Conservation (phyloP, 2,329 filamentous ascomycete species). For the Diaporthe aspalathi region DNA sequence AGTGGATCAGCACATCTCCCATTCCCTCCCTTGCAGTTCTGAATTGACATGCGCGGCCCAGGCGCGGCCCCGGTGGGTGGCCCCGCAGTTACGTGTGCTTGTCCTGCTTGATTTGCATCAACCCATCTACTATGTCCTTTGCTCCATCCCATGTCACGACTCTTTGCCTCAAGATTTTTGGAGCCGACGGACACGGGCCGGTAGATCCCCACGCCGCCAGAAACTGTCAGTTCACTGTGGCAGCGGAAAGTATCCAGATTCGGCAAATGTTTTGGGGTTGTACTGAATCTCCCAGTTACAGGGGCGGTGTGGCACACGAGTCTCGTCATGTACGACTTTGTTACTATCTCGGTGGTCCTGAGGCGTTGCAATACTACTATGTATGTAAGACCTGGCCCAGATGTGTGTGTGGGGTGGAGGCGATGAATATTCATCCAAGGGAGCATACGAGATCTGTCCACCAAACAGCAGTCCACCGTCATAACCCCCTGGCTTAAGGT, state of each 20-base stretch:
- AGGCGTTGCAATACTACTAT: neutral
- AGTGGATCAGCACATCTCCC: conserved; percentile 20
- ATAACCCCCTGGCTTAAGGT: neutral
- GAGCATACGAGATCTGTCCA: conserved; percentile 9
- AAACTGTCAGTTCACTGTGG: neutral
- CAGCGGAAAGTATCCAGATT: neutral
- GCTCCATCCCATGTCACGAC: neutral
- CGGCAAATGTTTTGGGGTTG: neutral
- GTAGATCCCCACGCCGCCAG: neutral
- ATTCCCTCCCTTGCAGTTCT: conserved; percentile 21
- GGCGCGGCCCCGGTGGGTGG: neutral
- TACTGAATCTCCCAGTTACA: conserved; percentile 1
- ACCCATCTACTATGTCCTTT: neutral
- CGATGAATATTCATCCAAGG: neutral
- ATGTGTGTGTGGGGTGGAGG: neutral
- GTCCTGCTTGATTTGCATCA: conserved; percentile 8
- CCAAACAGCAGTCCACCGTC: neutral
- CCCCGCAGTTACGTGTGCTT: conserved; percentile 12
- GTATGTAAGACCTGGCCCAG: neutral
- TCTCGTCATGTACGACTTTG: neutral
- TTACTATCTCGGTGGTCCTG: neutral
- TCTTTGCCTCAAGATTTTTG: neutral
- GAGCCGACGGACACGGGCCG: conserved; percentile 3
- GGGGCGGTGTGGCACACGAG: neutral
- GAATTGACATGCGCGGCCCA: conserved; percentile 3